Base-by-base conservation (phyloP, 805 yeast species). In the Monosporozyma aerobia region DNA sequence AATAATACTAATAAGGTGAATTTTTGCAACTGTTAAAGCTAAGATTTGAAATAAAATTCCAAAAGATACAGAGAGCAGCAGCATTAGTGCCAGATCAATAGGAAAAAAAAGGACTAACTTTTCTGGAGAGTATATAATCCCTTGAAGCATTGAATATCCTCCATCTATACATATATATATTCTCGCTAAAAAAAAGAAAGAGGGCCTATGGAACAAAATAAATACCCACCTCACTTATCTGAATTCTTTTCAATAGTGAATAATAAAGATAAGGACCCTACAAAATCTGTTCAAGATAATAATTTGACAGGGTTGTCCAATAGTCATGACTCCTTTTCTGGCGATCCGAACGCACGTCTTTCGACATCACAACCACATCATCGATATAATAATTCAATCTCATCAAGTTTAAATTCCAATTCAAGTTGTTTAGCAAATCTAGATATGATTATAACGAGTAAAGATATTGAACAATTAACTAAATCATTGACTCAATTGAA, bases 221-320 rank as follows among this genome's bases (percentile, higher is more conserved):
- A 43, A 22, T 43, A 43, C 11, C 45, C 75, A 9, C 69, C 81
- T 30, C 87, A 82, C 63, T 65, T 82, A 40, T 74, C 83, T 3
- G 87, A 82, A 63, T 82, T 82, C 62, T 77, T 78, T 59, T 71
- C 81, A 3, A 76, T 74, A 55, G 77, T 80, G 53, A 74, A 76
- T 55, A 70, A 68, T 39, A 23, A 50, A 47, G 48, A 50, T 39
- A 23, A 11, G 33, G 32, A 11, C 16, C 16, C 23, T 16, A 23
- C 32, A 49, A 7, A 47, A 43, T 40, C 45, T 33, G 4, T 16
- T 11, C 8, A 14, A 2, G 23, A 25, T 23, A 25, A 23, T 29
- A 48, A 48, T 27, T 7, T 27, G 29, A 27, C 29, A 27, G 7
- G 29, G 7, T 7, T 27, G 5, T 7, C 29, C 7, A 27, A 27